Evolutionary conservation across 2,329 filamentous ascomycete species (phyloP).

Genomic region (Phialophora chinensis): DNA sequence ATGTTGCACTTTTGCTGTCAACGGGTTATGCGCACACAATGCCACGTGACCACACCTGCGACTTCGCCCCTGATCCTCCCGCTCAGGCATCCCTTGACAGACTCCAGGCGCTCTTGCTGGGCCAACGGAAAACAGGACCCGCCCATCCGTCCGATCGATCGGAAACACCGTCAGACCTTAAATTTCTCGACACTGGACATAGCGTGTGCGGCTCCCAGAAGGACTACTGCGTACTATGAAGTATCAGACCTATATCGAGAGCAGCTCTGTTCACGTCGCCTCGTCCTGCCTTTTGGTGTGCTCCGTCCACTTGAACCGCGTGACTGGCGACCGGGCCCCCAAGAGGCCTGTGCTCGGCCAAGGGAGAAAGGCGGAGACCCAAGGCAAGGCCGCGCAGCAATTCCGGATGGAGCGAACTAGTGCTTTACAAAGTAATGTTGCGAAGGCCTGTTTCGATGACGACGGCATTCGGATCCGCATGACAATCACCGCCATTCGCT

Average conservation of each 20-base stretch:
- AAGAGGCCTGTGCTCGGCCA: neutral
- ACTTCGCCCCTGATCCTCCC: slow-evolving; percentile 11
- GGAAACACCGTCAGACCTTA: slow-evolving; percentile 14
- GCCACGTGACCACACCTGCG: neutral
- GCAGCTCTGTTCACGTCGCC: neutral
- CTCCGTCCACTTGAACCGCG: neutral
- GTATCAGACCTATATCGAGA: neutral
- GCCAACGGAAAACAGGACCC: slow-evolving; percentile 13
- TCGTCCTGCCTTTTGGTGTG: neutral
- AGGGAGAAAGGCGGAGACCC: slow-evolving; percentile 1
- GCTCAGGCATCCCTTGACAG: neutral
- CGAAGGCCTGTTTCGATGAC: slow-evolving; percentile 17
- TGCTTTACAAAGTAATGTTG: slow-evolving; percentile 3
- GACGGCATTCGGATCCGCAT: slow-evolving; percentile 17
- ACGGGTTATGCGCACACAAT: neutral
- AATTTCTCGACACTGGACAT: slow-evolving; percentile 4
- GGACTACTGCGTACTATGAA: neutral
- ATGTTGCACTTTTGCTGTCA: neutral
- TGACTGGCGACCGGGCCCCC: neutral
- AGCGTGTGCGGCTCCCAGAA: neutral
- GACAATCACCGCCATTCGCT: slow-evolving; percentile 19
- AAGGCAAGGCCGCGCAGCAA: neutral
- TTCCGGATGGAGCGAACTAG: neutral
- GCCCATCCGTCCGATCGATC: slow-evolving; percentile 23
- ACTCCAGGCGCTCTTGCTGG: slow-evolving; percentile 2